Evolutionary conservation across 345 rosid species (phyloP).

Genomic region (Isatis tinctoria): DNA sequence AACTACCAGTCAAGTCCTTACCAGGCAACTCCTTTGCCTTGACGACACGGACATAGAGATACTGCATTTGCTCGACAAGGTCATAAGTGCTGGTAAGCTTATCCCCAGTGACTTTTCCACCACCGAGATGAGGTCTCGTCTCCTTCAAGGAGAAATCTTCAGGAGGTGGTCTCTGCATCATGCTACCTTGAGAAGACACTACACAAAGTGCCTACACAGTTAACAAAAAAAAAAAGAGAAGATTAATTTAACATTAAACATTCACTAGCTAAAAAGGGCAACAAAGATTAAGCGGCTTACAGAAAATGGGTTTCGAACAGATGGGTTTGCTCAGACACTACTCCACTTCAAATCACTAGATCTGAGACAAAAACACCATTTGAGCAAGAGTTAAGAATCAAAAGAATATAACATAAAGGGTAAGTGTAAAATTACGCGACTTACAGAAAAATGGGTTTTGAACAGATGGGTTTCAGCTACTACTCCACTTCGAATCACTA

Average conservation of each 20-base stretch:
- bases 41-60: conserved; percentile 85
- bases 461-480: background rate
- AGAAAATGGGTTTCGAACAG: background rate
- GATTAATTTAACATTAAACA: background rate
- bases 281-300: conserved; percentile 26
- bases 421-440: background rate
- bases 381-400: background rate
- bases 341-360: conserved; percentile 43
- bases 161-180: conserved; percentile 75
- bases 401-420: background rate
- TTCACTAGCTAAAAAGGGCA: background rate
- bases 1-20: conserved; percentile 82
- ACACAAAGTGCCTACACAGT: conserved; percentile 7
- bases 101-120: conserved; percentile 67
- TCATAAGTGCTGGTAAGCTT: conserved; percentile 90
- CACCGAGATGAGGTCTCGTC: conserved; percentile 87
- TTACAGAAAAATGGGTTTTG: background rate
- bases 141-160: conserved; percentile 78
- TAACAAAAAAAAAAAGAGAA: background rate
- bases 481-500: conserved; percentile 33
- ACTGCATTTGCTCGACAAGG: conserved; percentile 93
- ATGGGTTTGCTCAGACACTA: background rate
- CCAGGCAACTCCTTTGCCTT: conserved; percentile 86
- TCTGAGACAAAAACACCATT: conserved; percentile 36
- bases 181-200: conserved; percentile 14